These are phyloP conservation scores for Colletotrichum truncatum DNA, from an alignment of 2,329 filamentous ascomycete species.

Conservation along the genomic window DNA sequence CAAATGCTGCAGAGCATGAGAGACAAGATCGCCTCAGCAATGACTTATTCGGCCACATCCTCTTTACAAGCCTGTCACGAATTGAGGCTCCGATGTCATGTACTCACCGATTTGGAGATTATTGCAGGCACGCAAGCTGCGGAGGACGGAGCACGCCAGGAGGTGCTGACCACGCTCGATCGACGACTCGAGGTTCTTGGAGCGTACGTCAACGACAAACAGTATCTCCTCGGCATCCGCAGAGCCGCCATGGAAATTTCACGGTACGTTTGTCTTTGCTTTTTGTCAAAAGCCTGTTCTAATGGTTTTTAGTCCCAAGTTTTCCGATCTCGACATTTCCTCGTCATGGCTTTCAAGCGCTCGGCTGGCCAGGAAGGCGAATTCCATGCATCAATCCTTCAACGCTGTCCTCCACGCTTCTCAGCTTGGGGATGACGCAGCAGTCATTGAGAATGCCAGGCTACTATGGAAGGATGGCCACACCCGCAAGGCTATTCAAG, in stretches of 20 bases:
- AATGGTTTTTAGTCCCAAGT: constrained; percentile 56
- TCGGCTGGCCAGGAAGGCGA: constrained; percentile 85
- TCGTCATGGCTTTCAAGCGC: constrained; percentile 87
- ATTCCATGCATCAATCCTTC: constrained; percentile 87
- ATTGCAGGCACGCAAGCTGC: constrained; percentile 64
- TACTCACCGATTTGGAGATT: constrained; percentile 86
- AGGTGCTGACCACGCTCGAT: constrained; percentile 66
- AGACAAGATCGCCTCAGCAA: constrained; percentile 74
- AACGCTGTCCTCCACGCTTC: constrained; percentile 92
- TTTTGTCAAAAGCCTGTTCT: not conserved
- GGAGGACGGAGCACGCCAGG: constrained; percentile 48
- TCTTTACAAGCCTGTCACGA: constrained; percentile 89
- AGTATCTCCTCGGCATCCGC: constrained; percentile 87
- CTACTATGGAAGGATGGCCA: constrained; percentile 94
- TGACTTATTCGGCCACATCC: constrained; percentile 80
- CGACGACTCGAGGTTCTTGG: constrained; percentile 89
- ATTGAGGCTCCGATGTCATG: constrained; percentile 85
- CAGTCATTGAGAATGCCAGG: constrained; percentile 93
- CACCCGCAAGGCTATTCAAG: constrained; percentile 93
- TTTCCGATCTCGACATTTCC: constrained; percentile 79
- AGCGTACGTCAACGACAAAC: constrained; percentile 90
- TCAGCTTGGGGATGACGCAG: constrained; percentile 83
- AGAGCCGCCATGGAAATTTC: constrained; percentile 87
- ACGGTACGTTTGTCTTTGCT: constrained; percentile 55
- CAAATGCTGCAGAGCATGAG: constrained; percentile 71